phyloP scores from a whole-genome alignment of 2,329 filamentous ascomycete species.

The Trichophyton mentagrophytes region DNA sequence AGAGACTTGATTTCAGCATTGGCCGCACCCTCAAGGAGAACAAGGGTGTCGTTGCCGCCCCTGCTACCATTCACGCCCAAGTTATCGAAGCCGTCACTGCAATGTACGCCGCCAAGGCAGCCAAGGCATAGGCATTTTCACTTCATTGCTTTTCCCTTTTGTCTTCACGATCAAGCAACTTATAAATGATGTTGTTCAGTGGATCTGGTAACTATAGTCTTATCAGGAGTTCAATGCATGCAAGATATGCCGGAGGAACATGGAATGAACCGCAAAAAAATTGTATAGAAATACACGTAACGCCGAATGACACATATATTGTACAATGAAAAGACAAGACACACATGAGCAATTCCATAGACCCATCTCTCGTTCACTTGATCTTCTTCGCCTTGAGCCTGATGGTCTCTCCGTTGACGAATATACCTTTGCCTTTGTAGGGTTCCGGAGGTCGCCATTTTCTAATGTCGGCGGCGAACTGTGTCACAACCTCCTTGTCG shows the following conservation, averaged over 20 bases:
- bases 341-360: conserved; percentile 6
- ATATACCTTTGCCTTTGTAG: conserved; percentile 99
- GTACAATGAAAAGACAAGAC: conserved; percentile 8
- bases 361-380: conserved; percentile 45
- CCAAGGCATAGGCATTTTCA: conserved; percentile 23
- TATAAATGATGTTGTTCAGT: neutral
- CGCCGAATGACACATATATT: conserved; percentile 20
- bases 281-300: conserved; percentile 16
- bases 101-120: conserved; percentile 47
- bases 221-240: neutral
- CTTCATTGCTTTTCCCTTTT: neutral
- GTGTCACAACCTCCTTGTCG: conserved; percentile 75
- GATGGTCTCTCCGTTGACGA: conserved; percentile 94
- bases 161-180: neutral
- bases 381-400: conserved; percentile 97
- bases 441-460: conserved; percentile 86
- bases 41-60: conserved; percentile 86
- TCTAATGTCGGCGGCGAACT: conserved; percentile 79
- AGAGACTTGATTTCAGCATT: conserved; percentile 69
- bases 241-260: neutral
- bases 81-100: conserved; percentile 68
- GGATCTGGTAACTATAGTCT: neutral
- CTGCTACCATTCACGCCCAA: conserved; percentile 57
- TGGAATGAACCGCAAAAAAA: conserved; percentile 9
- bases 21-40: conserved; percentile 80